Base-by-base conservation (phyloP, 768 basidiomycete genomes). In the Trametes elegans region DNA sequence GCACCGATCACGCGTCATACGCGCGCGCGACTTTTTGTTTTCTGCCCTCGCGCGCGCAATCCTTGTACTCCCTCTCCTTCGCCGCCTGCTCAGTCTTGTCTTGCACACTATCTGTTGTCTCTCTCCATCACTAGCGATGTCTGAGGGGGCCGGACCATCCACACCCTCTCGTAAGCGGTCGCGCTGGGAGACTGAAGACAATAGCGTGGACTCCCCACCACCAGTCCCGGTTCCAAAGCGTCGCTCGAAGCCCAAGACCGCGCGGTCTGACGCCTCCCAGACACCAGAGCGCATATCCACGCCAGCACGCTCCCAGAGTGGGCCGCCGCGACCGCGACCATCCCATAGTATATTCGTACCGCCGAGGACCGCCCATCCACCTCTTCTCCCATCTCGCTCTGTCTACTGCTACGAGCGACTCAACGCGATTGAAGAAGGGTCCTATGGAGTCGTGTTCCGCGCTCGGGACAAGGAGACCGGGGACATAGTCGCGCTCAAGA, bases 341-440 rank as follows among this genome's bases (percentile, higher is more conserved):
- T n/a, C 63, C 6, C 79, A 88, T 58, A 92, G 90, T 61, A 61
- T 76, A 29, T 89, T 83, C 68, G 90, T 87, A 0, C 95, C 93
- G 3, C 81, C 81, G 35, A 79, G 93, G 49, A 85, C 81, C 3
- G 71, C 74, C 1, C 90, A 98, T 69, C 94, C 94, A 27, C 76
- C 84, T 1, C 82, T 98, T 21, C 72, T 80, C 35, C 84, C 95
- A 1, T 95, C 96, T 23, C 88, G 96, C 21, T 95, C 93, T 5
- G 96, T 98, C 1, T 96, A 93, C 71, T 84, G 81, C 62, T 98
- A 98, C 68, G 95, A 98, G 63, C 78, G 90, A 36, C 77, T 99
- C 50, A 99, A 99, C 70, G 92, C 97, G 64, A 99, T 99, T 64
- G 97, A 98, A 71, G 97, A 99, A 73, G 97, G 97, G 5, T 93